Percentiles rank a stretch among this genome's conserved stretches.
Conservation (phyloP, 768 basidiomycete genomes). For the Rhodocollybia butyracea region DNA sequence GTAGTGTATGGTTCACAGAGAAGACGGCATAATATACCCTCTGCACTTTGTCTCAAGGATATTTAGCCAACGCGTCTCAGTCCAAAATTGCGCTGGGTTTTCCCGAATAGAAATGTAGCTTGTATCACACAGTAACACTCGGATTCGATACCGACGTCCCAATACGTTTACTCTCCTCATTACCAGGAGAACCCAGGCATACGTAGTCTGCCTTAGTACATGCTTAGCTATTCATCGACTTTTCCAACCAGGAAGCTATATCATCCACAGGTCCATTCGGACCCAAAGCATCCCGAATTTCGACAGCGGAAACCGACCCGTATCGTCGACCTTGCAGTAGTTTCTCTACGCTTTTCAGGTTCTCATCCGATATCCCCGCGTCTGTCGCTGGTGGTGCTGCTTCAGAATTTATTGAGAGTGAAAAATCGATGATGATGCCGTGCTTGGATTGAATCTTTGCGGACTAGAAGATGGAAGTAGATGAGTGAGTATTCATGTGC, state of each 20-base stretch:
- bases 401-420: neutral
- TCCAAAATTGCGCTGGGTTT: too few species aligned
- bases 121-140: too few species aligned
- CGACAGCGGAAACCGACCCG: neutral
- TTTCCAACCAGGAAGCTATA: neutral
- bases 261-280: neutral
- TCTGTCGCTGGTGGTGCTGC: too few species aligned
- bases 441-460: constrained; percentile 59
- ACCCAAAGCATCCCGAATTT: neutral
- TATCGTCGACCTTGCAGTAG: neutral
- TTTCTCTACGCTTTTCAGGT: neutral
- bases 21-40: constrained; percentile 36
- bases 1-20: constrained; percentile 72
- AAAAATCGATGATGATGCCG: constrained; percentile 48
- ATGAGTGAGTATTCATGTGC: neutral
- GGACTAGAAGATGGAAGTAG: constrained; percentile 26
- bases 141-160: too few species aligned
- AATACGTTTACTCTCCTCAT: too few species aligned
- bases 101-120: too few species aligned
- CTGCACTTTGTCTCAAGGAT: neutral
- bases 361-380: too few species aligned
- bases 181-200: too few species aligned
- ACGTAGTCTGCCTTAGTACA: too few species aligned
- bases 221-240: neutral
- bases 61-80: neutral